Conservation (phyloP, 345 rosid genomes). For the Gossypium longicalyx region DNA sequence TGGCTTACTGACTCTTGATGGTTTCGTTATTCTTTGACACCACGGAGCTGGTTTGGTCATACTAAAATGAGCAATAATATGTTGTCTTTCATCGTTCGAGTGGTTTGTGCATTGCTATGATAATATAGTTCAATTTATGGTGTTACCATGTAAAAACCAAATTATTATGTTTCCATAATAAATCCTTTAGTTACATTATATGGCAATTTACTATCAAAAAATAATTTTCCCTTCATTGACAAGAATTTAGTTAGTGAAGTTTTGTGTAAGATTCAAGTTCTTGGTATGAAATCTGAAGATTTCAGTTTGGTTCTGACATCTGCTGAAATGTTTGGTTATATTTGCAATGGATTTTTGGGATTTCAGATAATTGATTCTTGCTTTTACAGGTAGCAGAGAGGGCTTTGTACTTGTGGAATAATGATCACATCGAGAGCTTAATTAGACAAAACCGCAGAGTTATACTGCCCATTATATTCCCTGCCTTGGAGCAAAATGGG, state of each 20-base stretch:
- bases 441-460: conserved; percentile 59
- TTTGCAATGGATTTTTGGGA: not conserved
- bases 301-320: not conserved
- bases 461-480: conserved; percentile 61
- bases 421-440: conserved; percentile 64
- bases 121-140: not conserved
- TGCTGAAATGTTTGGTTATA: not conserved
- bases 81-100: not conserved
- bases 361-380: not conserved
- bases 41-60: not conserved
- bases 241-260: not conserved
- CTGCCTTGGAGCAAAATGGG: conserved; percentile 56
- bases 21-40: not conserved
- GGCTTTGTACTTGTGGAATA: conserved; percentile 72
- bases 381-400: conserved; percentile 62
- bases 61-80: not conserved
- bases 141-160: not conserved
- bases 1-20: not conserved
- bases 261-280: not conserved
- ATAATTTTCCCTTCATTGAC: not conserved
- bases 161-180: not conserved
- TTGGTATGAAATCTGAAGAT: not conserved
- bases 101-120: not conserved
- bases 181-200: not conserved
- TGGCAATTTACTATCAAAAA: not conserved